phyloP scores from a whole-genome alignment of 2,329 filamentous ascomycete species.

The Chrysosporium queenslandicum region DNA sequence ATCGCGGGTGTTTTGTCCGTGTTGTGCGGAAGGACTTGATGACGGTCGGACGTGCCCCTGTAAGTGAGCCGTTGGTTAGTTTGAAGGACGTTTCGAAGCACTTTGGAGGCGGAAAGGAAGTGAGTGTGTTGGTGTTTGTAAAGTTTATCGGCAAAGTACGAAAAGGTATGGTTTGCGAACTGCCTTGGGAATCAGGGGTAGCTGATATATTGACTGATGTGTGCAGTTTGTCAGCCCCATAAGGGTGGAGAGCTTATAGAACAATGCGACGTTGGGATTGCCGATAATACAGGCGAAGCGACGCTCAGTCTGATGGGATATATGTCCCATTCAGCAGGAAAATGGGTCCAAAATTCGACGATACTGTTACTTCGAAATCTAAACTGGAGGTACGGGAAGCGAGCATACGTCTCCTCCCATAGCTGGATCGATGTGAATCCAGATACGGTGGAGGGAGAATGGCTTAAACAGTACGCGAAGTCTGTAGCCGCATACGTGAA shows the following conservation, averaged over 20 bases:
- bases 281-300: constrained; percentile 42
- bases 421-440: constrained; percentile 43
- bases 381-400: constrained; percentile 29
- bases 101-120: constrained; percentile 34
- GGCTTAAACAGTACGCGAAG: constrained; percentile 37
- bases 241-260: constrained; percentile 28
- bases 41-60: constrained; percentile 34
- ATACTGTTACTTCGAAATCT: constrained; percentile 36
- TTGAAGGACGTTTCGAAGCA: constrained; percentile 39
- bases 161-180: constrained; percentile 28
- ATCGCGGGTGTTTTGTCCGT: constrained; percentile 35
- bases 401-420: constrained; percentile 31
- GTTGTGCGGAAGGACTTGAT: constrained; percentile 32
- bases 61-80: constrained; percentile 36
- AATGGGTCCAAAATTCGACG: constrained; percentile 33
- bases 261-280: constrained; percentile 37
- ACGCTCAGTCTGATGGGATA: constrained; percentile 39
- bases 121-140: constrained; percentile 41
- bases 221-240: constrained; percentile 39
- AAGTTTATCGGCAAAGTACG: constrained; percentile 42
- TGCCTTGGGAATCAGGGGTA: neutral
- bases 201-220: neutral
- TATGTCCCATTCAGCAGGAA: constrained; percentile 28
- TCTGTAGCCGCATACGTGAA: constrained; percentile 39
- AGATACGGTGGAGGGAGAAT: constrained; percentile 36